These are phyloP conservation scores for Metschnikowia borealis DNA, from an alignment of 805 yeast species.

Conservation along the genomic window DNA sequence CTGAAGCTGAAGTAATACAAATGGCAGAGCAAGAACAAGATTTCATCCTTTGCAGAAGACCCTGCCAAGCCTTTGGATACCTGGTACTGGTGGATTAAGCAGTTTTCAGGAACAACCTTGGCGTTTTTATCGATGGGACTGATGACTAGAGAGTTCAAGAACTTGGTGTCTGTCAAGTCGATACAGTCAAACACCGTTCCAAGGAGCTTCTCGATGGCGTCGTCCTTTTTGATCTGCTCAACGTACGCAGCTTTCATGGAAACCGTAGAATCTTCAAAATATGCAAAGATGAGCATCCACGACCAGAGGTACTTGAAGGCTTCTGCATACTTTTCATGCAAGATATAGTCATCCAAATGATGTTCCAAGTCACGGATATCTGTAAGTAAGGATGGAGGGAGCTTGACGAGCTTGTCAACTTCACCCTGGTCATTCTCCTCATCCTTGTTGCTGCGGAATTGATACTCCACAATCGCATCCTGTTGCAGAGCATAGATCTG, in stretches of 20 bases:
- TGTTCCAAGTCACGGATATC: constrained; percentile 31
- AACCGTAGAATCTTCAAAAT: constrained; percentile 63
- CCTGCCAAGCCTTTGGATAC: constrained; percentile 20
- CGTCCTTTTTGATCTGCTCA: constrained; percentile 46
- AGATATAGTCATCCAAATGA: constrained; percentile 10
- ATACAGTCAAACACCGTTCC: constrained; percentile 58
- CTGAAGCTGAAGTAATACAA: constrained; percentile 48
- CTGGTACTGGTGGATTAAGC: constrained; percentile 21
- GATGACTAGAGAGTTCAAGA: constrained; percentile 17
- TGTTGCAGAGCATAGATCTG: constrained; percentile 50
- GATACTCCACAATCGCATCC: constrained; percentile 58
- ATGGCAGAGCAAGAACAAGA: constrained; percentile 42
- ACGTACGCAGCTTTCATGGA: constrained; percentile 60
- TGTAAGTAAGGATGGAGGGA: constrained; percentile 42
- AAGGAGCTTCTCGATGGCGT: constrained; percentile 47
- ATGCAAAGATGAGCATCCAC: constrained; percentile 61
- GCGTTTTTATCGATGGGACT: constrained; percentile 14
- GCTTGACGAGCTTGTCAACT: constrained; percentile 19
- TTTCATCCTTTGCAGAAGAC: constrained; percentile 27
- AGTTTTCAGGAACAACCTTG: constrained; percentile 14
- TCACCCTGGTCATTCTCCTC: constrained; percentile 17
- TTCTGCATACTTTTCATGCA: constrained; percentile 7
- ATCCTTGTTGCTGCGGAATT: constrained; percentile 43
- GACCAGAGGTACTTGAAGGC: constrained; percentile 53
- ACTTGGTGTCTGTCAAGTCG: constrained; percentile 31